Conservation (phyloP, 176 grass and related monocot genomes). For the Alloteropsis semialata region DNA sequence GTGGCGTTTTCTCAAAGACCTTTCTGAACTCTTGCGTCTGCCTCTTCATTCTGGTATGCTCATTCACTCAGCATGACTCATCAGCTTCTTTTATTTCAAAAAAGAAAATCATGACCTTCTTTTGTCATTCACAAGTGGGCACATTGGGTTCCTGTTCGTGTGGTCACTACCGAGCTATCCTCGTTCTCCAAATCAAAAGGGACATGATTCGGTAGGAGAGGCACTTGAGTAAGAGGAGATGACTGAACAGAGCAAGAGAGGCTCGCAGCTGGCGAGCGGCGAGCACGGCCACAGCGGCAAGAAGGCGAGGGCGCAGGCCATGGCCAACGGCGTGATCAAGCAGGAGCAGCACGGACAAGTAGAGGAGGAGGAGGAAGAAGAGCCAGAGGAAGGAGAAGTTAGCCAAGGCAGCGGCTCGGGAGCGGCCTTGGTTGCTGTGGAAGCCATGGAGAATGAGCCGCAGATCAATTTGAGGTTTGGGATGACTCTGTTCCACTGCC, state of each 20-base stretch:
- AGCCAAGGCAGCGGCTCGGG: neutral
- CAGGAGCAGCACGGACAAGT: neutral
- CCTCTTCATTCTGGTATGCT: neutral
- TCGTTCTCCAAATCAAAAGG: neutral
- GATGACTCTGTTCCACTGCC: slow-evolving; percentile 18
- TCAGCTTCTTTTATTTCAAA: neutral
- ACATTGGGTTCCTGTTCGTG: neutral
- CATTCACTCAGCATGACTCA: neutral
- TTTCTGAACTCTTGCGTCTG: neutral
- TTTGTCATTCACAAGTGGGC: too few relatives aligned
- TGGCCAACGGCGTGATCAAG: neutral
- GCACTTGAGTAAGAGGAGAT: neutral
- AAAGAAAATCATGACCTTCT: too few relatives aligned
- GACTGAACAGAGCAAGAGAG: neutral
- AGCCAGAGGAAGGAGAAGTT: slow-evolving; percentile 10
- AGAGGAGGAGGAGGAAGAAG: neutral
- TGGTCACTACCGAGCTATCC: neutral
- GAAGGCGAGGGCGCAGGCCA: neutral
- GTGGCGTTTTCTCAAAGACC: neutral
- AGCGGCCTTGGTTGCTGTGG: neutral
- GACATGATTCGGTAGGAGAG: neutral
- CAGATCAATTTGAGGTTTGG: slow-evolving; percentile 15
- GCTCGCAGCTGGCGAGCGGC: neutral
- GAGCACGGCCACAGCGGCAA: neutral
- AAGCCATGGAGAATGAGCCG: neutral